Conservation (phyloP, 495 filamentous ascomycete genomes). For the Acidomyces sp. region DNA sequence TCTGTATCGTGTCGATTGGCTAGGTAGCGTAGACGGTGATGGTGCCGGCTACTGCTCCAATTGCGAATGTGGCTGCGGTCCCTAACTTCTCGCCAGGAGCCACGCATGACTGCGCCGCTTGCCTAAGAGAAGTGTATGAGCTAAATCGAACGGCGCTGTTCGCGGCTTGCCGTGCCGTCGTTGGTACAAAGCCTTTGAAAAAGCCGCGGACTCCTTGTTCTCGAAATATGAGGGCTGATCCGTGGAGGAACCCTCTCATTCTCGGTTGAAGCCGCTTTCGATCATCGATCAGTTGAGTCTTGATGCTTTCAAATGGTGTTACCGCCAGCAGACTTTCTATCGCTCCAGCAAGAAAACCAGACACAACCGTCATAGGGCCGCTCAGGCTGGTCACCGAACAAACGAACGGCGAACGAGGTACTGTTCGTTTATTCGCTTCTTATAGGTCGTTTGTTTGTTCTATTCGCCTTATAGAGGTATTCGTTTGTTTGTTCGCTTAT, state of each 20-base stretch:
- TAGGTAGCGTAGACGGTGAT: slow-evolving; percentile 88
- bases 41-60: slow-evolving; percentile 77
- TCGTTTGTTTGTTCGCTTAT: too few relatives aligned
- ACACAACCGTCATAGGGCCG: slow-evolving; percentile 78
- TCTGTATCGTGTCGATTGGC: slow-evolving; percentile 91
- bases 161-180: slow-evolving; percentile 84
- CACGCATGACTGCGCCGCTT: slow-evolving; percentile 82
- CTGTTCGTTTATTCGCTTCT: too few relatives aligned
- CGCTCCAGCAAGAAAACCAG: slow-evolving; percentile 87
- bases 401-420: too few relatives aligned
- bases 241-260: slow-evolving; percentile 86
- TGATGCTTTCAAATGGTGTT: slow-evolving; percentile 95
- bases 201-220: slow-evolving; percentile 84
- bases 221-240: slow-evolving; percentile 68
- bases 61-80: slow-evolving; percentile 73
- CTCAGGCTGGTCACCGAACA: too few relatives aligned
- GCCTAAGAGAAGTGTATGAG: slow-evolving; percentile 78
- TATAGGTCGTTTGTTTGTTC: too few relatives aligned
- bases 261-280: slow-evolving; percentile 75
- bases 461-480: too few relatives aligned
- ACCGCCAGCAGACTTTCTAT: slow-evolving; percentile 89
- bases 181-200: slow-evolving; percentile 93
- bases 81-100: slow-evolving; percentile 92
- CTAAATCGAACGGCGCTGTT: slow-evolving; percentile 85
- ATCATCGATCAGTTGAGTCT: slow-evolving; percentile 79